Base-by-base conservation (phyloP, 2,329 filamentous ascomycete genomes). In the Diaporthe sp. region DNA sequence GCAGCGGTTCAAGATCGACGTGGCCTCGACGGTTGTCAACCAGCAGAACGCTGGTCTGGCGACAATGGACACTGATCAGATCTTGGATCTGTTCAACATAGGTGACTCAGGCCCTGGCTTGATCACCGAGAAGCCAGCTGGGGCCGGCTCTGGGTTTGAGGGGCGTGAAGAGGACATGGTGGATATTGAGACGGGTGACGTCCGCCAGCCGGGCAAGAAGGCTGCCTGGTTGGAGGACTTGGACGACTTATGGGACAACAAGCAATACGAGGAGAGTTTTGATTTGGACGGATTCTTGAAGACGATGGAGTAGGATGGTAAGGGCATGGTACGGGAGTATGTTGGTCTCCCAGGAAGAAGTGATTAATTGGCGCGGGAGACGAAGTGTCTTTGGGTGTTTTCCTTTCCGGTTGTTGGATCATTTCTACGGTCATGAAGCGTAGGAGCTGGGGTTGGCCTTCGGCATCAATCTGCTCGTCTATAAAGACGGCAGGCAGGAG, bases 1-100 rank as follows among this genome's bases (percentile, higher is more conserved):
- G 74, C 97, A 99, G 91, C 94, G 97, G 71, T 99, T 99, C 92
- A 99, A 99, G 89, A 98, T 99, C 81, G 97, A 99, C 84, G 96
- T 99, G 28, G 97, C 97, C 57, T 97, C 94, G 71, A 99, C 97
- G 0, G 97, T 99, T 8, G 97, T 99, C 79, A 99, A 99, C 84
- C 97, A 99, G 85, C 97, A 99, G 86, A 99, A 99, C 80, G 96
- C 97, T 1, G 97, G 97, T 1, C 87, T 99, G 2, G 93, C 88
- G 68, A 97, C 95, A 20, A 99, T 99, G 97, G 96, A 98, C 84
- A 99, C 97, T 53, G 97, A 98, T 82, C 96, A 99, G 85, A 98
- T 99, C 76, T 90, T 99, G 4, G 97, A 99, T 81, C 90, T 99
- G 63, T 99, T 99, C 88, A 98, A 94, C 80, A 89, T 99, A 10